These are phyloP conservation scores for Dentiscutata heterogama DNA, from an alignment of 371 early-diverging fungal species.

Conservation along the genomic window DNA sequence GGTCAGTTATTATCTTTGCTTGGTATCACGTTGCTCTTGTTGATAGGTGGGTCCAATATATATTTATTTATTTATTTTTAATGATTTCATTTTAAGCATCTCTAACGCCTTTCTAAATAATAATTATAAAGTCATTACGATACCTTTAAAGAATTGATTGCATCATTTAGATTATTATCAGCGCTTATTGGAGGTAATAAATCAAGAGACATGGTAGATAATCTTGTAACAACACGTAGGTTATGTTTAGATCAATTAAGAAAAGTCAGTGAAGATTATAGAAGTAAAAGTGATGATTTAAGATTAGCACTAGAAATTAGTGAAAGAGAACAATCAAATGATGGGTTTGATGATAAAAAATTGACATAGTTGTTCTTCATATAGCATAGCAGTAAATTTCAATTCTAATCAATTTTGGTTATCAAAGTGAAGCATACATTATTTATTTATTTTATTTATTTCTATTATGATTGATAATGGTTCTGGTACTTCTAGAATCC, in stretches of 20 bases:
- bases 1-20: slow-evolving; percentile 33
- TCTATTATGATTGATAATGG: no score
- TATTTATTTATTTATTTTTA: not conserved
- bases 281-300: slow-evolving; percentile 41
- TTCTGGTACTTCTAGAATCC: no score
- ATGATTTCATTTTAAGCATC: not conserved
- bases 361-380: no score
- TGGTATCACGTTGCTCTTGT: slow-evolving; percentile 44
- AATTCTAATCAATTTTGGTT: no score
- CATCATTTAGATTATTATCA: slow-evolving; percentile 38
- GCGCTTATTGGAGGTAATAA: slow-evolving; percentile 23
- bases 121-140: slow-evolving; percentile 41
- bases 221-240: slow-evolving; percentile 12
- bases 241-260: slow-evolving; percentile 2
- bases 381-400: no score
- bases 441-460: no score
- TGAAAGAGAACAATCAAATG: not conserved
- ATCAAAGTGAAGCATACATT: no score
- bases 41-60: slow-evolving; percentile 26
- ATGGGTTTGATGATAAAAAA: not conserved
- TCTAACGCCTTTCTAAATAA: not conserved
- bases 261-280: slow-evolving; percentile 31
- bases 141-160: slow-evolving; percentile 36
- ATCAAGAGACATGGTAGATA: slow-evolving; percentile 25
- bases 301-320: slow-evolving; percentile 32